Evolutionary conservation across 2,329 filamentous ascomycete species (phyloP), one percentile per base, ranked within the genome.

Genomic region (Xylariaceae sp.): DNA sequence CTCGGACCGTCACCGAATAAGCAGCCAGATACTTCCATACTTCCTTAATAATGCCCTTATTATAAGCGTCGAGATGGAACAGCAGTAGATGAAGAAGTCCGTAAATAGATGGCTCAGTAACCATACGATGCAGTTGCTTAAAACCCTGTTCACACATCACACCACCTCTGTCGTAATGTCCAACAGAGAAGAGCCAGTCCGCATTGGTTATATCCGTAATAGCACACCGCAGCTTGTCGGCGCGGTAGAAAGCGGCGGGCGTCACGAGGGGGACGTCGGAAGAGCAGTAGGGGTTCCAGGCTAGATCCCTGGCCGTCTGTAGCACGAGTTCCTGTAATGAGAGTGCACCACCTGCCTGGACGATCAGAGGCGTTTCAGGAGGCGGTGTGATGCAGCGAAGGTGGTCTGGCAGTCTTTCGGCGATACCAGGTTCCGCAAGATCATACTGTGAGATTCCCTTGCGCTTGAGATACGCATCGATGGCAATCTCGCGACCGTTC

Each of bases 371-470:
- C 13, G 62, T 62, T 50, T 70, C 67, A 30, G 68, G 68, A 17
- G 69, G 69, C 45, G 69, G 69, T 37, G 69, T 71, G 15, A 70
- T 62, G 47, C 67, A 69, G 7, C 68, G 67, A 42, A 70, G 58
- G 60, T 70, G 68, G 42, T 67, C 63, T 15, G 68, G 68, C 10
- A 70, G 67, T 8, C 51, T 62, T 34, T 70, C 67, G 52, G 63
- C 64, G 51, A 70, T 49, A 17, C 67, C 67, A 7, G 68, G 67
- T 48, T 70, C 67, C 7, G 69, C 65, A 15, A 82, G 73, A 58
- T 81, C 79, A 65, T 80, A 80, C 64, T 81, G 78, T 9, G 79
- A 80, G 23, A 81, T 78, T 37, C 79, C 79, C 64, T 82, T 82
- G 55, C 79, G 73, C 67, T 80, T 80, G 18, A 82, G 70, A 64